Evolutionary conservation across 106 monocot genomes (phyloP), one percentile per base, ranked within the genome.

Genomic region (Dendrobium catenatum): DNA sequence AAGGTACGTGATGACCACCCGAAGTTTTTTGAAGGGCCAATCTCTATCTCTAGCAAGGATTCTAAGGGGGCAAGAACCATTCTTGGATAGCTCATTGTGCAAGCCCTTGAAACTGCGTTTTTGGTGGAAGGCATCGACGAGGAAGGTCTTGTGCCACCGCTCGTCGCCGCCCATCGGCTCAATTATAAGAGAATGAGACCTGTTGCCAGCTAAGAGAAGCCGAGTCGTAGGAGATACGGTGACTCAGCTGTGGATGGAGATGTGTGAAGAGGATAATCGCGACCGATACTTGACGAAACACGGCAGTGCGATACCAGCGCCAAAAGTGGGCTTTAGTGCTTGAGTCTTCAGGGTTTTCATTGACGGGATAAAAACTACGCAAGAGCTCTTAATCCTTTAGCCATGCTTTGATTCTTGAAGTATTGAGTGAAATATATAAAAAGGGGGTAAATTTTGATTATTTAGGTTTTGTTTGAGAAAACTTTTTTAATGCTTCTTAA

Each of bases 51-150:
- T 73, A 1, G 80, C 43, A 9, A 91, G 83, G 55, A 94, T 56
- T 5, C 46, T 70, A 33, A 86, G 44, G 1, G 89, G 83, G 73
- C 61, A 29, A 55, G 83, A 83, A 10, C 78, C 85, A 41, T 78
- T 76, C 15, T 20, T 55, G 44, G 92, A 89, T 20, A 92, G 77
- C 76, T 87, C 79, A 0, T 64, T 5, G 4, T 90, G 56, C 2
- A 92, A 48, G 13, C 29, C 42, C 66, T 56, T 80, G 73, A 90
- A 86, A 27, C 27, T 46, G 68, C 42, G 72, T 81, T 75, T 95
- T 5, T 77, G 83, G 78, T 92, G 92, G 82, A 90, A 89, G 54
- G 85, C 43, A 49, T 92, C 92, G 31, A 87, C 79, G 3, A 92
- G 75, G 33, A 87, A 82, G 64, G 85, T 73, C 82, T 72, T 83